These are phyloP conservation scores for Tetrahymena elliotti DNA, from an alignment of 73 alveolate species.

Conservation along the genomic window DNA sequence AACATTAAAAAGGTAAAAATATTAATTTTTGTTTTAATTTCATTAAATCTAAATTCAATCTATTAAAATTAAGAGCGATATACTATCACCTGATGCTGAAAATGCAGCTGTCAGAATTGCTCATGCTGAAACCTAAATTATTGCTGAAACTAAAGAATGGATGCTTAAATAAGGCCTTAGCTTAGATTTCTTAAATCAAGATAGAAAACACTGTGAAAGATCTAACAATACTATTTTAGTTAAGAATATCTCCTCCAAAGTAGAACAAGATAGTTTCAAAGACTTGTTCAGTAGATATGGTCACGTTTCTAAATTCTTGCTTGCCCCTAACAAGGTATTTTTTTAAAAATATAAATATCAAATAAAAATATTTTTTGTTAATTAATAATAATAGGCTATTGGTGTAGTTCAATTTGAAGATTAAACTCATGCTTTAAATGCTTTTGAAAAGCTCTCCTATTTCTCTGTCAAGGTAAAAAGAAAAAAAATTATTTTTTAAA, in stretches of 20 bases:
- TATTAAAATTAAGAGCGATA: constrained; percentile 50
- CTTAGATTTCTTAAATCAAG: constrained; percentile 68
- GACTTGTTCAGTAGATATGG: constrained; percentile 87
- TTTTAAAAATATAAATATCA: neutral
- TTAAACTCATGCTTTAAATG: constrained; percentile 73
- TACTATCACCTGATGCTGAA: constrained; percentile 73
- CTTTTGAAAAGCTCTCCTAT: constrained; percentile 82
- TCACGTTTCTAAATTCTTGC: constrained; percentile 53
- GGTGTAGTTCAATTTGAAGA: constrained; percentile 82
- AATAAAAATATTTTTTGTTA: neutral
- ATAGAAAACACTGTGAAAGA: constrained; percentile 75
- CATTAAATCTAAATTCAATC: neutral
- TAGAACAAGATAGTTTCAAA: constrained; percentile 60
- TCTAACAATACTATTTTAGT: constrained; percentile 67
- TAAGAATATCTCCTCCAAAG: constrained; percentile 73
- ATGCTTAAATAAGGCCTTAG: constrained; percentile 76
- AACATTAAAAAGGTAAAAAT: constrained; percentile 45
- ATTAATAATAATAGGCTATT: constrained; percentile 47
- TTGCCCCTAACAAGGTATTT: constrained; percentile 77
- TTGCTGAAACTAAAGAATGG: constrained; percentile 95
- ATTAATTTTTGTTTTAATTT: neutral
- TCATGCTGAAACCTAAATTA: constrained; percentile 83
- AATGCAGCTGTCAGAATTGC: constrained; percentile 88
- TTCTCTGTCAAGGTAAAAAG: constrained; percentile 36
- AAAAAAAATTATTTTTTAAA: neutral